Percentiles rank a stretch among this genome's conserved stretches.
These are phyloP conservation scores for Acanthamoeba royreba DNA, from an alignment of 208 protist species.

Conservation along the genomic window DNA sequence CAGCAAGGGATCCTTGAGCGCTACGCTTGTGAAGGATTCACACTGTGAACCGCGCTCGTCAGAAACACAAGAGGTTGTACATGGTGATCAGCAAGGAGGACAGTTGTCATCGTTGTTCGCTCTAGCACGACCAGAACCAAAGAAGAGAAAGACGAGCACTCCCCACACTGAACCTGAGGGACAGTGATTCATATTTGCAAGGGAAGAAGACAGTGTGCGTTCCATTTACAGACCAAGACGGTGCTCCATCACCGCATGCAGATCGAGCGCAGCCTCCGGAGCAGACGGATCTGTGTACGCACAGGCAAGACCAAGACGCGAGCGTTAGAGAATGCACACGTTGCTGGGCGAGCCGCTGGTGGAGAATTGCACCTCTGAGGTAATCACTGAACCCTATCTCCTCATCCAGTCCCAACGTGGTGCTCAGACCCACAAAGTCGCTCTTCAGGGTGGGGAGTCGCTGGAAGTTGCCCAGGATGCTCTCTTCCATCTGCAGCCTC, in stretches of 20 bases:
- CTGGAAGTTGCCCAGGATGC: background rate
- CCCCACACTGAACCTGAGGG: too few relatives aligned
- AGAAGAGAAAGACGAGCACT: too few relatives aligned
- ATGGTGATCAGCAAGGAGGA: too few relatives aligned
- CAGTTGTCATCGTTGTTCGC: too few relatives aligned
- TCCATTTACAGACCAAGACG: slow-evolving; percentile 13
- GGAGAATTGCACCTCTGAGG: slow-evolving; percentile 2
- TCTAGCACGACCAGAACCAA: too few relatives aligned
- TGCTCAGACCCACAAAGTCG: background rate
- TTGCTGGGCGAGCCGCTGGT: too few relatives aligned
- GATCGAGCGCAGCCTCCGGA: background rate
- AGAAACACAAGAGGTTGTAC: too few relatives aligned
- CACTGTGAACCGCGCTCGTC: too few relatives aligned
- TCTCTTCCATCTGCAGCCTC: background rate
- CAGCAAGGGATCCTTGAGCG: too few relatives aligned
- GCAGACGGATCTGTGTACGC: background rate
- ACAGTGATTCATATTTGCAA: too few relatives aligned
- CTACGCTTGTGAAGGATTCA: too few relatives aligned
- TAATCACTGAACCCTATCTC: background rate
- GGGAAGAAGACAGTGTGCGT: too few relatives aligned
- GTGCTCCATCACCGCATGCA: background rate
- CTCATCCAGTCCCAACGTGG: background rate
- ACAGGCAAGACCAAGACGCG: background rate
- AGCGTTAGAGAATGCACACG: background rate
- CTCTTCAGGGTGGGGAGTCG: slow-evolving; percentile 3